Base-by-base conservation (phyloP, 108 stramenopile species). In the Nitzschia sp. region DNA sequence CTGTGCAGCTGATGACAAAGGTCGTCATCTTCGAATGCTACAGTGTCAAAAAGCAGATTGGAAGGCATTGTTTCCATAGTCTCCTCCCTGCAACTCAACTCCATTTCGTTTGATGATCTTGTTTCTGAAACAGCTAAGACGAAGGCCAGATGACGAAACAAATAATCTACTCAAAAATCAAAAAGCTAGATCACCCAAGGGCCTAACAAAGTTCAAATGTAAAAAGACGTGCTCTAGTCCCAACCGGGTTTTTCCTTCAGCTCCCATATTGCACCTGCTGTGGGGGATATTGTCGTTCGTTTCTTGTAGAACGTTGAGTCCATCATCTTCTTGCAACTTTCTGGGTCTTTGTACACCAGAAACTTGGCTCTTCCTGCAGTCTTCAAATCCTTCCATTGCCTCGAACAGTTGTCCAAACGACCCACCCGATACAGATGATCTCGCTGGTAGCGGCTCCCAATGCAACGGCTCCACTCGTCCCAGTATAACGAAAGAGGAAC, bases 241-340 rank as follows among this genome's bases (percentile, higher is more conserved):
- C 93, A 94, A 19, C 87, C 80, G 18, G 93, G 89, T 57, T 61
- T 63, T 47, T 94, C 88, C 61, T 94, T 94, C 59, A 89, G 67
- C 42, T 91, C 88, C 93, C 93, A 94, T 68, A 94, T 91, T 45
- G 82, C 75, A 35, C 90, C 90, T 2, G 88, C 88, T 59, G 93
- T 94, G 1, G 93, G 88, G 36, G 88, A 89, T 25, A 73, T 72
- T 33, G 71, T 85, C 46, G 76, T 74, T 63, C 83, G 77, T 46
- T 84, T 74, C 36, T 72, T 70, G 71, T 86, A 94, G 57, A 79
- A 77, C 3, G 92, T 94, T 18, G 63, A 46, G 33, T 75, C 83
- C 9, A 90, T 38, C 46, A 94, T 23, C 66, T 71, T 30, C 47
- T 68, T 31, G 18, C 89, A 89, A 59, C 80, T 70, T 1, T 82